Percentiles rank a stretch among this genome's conserved stretches.
These are phyloP conservation scores for Thelonectria rubi DNA, from an alignment of 2,329 filamentous ascomycete species.

Conservation along the genomic window DNA sequence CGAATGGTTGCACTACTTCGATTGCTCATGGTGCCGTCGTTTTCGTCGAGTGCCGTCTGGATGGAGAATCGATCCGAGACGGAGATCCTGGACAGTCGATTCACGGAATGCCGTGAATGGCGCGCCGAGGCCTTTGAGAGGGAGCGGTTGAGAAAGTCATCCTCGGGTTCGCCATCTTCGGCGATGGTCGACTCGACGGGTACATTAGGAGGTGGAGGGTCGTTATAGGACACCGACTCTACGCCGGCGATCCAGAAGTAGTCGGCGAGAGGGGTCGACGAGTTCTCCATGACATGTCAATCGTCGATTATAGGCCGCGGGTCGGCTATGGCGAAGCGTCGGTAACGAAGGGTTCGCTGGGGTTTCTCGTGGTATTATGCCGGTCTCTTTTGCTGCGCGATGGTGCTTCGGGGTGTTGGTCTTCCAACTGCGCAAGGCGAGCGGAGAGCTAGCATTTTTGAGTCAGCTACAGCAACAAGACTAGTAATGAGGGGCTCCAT, in stretches of 20 bases:
- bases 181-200: constrained; percentile 67
- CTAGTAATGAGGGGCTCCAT: constrained; percentile 17
- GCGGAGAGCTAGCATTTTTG: constrained; percentile 30
- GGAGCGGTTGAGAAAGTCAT: constrained; percentile 46
- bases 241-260: constrained; percentile 81
- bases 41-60: constrained; percentile 62
- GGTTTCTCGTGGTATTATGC: constrained; percentile 16
- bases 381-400: constrained; percentile 3
- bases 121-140: constrained; percentile 47
- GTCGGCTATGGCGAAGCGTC: constrained; percentile 28
- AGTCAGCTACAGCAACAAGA: constrained; percentile 21
- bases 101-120: constrained; percentile 69
- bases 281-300: constrained; percentile 66
- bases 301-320: constrained; percentile 40
- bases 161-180: constrained; percentile 68
- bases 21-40: constrained; percentile 69
- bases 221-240: constrained; percentile 72
- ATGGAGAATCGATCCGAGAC: constrained; percentile 62
- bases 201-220: constrained; percentile 52
- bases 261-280: constrained; percentile 73
- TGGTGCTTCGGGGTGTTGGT: constrained; percentile 13
- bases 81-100: constrained; percentile 65
- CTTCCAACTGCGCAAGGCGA: constrained; percentile 14
- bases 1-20: constrained; percentile 73
- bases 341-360: constrained; percentile 13